Evolutionary conservation across 148 eudicot genomes (phyloP), one percentile per base, ranked within the genome.

Genomic region (Beta vulgaris): DNA sequence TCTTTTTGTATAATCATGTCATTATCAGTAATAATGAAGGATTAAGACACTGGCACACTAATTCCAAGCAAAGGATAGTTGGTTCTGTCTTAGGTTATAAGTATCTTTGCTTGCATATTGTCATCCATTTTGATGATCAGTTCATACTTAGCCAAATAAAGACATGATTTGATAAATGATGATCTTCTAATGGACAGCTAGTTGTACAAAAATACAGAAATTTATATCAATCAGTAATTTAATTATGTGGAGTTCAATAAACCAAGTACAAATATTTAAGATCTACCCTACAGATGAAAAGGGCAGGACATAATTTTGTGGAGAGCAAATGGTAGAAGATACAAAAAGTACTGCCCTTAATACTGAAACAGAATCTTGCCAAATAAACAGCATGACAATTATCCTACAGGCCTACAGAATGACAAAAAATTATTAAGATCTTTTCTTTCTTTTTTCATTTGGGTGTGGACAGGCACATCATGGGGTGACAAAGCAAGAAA

Each of bases 401-500:
- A 34, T 35, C 26, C 6, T 7, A 31, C 49, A 62, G n/a, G n/a
- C n/a, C n/a, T n/a, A n/a, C n/a, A n/a, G n/a, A n/a, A n/a, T n/a
- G n/a, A 44, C 49, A 3, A 8, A 44, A 3, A 16, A 8, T 12
- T 44, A 44, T 44, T 11, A 48, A 14, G 53, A 11, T 21, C 19
- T 48, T 48, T 48, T 48, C 8, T 14, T 13, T 14, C 0, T 3
- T 16, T 48, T 3, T 48, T 23, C 4, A 44, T 26, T 26, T 21
- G 1, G 19, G 29, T 31, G 57, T 12, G 59, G 69, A 48, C 76
- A 93, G 98, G 93, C 86, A 48, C 98, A 93, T 83, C 82, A 86
- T 31, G 84, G 85, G 16, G 71, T 87, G 29, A 78, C 93, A 63
- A 93, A 91, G 80, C 87, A 87, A 84, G 97, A 88, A 65, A 82